These are phyloP conservation scores for Brassica balearica DNA, from an alignment of 441 rosid genomes.

Conservation along the genomic window DNA sequence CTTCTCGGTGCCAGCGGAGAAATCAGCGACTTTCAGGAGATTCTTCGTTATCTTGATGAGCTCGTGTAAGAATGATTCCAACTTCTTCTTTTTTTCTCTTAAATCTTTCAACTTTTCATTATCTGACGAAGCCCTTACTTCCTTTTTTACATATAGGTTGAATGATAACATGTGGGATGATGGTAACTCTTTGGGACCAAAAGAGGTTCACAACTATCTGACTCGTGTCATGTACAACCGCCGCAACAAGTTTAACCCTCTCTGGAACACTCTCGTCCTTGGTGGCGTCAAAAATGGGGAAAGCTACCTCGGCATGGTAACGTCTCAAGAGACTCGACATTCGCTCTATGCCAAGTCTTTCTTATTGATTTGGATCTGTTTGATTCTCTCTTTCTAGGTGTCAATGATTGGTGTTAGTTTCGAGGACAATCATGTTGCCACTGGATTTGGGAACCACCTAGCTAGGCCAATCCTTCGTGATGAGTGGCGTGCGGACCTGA, in stretches of 20 bases:
- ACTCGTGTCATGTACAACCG: slow-evolving; percentile 96
- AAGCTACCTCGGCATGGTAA: slow-evolving; percentile 95
- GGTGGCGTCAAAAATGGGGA: slow-evolving; percentile 97
- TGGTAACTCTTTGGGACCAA: slow-evolving; percentile 98
- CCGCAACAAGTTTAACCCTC: slow-evolving; percentile 93
- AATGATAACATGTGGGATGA: slow-evolving; percentile 99
- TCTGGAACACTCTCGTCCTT: slow-evolving; percentile 97
- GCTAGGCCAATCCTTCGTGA: slow-evolving; percentile 95
- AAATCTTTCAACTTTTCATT: slow-evolving; percentile 4
- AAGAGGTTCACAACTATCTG: slow-evolving; percentile 95
- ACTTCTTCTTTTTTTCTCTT: neutral
- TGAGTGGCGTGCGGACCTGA: slow-evolving; percentile 94
- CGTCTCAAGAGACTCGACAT: slow-evolving; percentile 9
- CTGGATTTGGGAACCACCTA: slow-evolving; percentile 97
- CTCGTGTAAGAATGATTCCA: slow-evolving; percentile 63
- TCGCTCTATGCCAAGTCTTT: neutral
- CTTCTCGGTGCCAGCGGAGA: slow-evolving; percentile 98
- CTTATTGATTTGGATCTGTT: neutral
- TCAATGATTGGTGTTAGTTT: slow-evolving; percentile 92
- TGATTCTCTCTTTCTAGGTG: slow-evolving; percentile 54
- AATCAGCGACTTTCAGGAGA: slow-evolving; percentile 96
- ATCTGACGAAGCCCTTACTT: slow-evolving; percentile 16
- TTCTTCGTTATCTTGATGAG: slow-evolving; percentile 84
- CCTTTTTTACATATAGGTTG: slow-evolving; percentile 63
- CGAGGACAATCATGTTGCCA: slow-evolving; percentile 92